A percentile compares a stretch with the other conserved stretches of the same genome.
Conservation (phyloP, 108 stramenopile genomes). For the Skeletonema grethae region DNA sequence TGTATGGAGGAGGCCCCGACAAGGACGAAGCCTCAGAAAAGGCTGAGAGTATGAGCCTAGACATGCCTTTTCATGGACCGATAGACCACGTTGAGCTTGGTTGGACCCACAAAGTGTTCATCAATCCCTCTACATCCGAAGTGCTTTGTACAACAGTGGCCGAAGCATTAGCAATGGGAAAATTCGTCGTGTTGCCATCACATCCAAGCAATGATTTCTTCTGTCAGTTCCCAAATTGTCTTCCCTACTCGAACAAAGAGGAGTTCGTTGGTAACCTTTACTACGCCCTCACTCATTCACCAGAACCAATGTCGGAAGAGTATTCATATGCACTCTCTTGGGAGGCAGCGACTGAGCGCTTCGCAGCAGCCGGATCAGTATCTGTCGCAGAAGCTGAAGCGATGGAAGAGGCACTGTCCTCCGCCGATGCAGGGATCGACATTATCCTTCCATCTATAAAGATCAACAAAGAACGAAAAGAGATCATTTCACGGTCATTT, state of each 20-base stretch:
- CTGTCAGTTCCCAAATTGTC: conserved; percentile 84
- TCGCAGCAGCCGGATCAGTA: conserved; percentile 72
- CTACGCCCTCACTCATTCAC: conserved; percentile 82
- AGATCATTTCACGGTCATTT: conserved; percentile 55
- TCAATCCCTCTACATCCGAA: conserved; percentile 87
- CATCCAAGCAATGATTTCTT: conserved; percentile 91
- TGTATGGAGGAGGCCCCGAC: conserved; percentile 87
- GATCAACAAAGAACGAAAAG: conserved; percentile 57
- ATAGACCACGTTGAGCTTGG: conserved; percentile 80
- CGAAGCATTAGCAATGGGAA: conserved; percentile 94
- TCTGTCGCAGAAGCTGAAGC: conserved; percentile 67
- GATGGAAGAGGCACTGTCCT: conserved; percentile 55
- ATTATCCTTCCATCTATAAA: conserved; percentile 74
- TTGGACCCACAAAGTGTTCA: conserved; percentile 75
- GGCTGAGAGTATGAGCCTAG: conserved; percentile 57
- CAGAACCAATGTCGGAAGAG: conserved; percentile 75
- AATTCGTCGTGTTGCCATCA: conserved; percentile 76
- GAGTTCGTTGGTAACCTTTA: conserved; percentile 86
- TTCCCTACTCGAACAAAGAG: conserved; percentile 77
- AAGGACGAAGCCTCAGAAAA: conserved; percentile 66
- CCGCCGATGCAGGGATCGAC: conserved; percentile 67
- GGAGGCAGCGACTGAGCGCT: conserved; percentile 87
- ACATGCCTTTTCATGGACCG: conserved; percentile 80
- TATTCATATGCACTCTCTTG: conserved; percentile 70
- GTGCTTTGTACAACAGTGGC: conserved; percentile 90